Conservation (phyloP, 768 basidiomycete genomes). For the Infundibulicybe gibba region DNA sequence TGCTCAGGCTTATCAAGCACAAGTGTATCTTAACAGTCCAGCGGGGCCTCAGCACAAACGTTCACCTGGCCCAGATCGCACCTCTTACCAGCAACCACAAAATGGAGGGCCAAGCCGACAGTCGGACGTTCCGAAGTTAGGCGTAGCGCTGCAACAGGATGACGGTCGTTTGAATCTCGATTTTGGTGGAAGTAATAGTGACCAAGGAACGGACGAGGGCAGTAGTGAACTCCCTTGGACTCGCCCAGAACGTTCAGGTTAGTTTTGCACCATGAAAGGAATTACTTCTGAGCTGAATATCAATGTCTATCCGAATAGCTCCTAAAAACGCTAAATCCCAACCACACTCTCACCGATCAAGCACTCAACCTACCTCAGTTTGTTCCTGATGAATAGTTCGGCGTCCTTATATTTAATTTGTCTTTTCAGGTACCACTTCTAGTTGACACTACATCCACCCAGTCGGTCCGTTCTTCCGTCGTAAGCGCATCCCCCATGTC, state of each 20-base stretch:
- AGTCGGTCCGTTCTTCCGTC: constrained; percentile 38
- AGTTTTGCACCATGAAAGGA: constrained; percentile 15
- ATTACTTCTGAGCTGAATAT: constrained; percentile 8
- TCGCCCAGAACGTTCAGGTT: constrained; percentile 39
- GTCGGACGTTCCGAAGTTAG: constrained; percentile 31
- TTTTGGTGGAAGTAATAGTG: constrained; percentile 37
- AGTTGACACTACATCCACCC: constrained; percentile 49
- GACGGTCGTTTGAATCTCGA: constrained; percentile 58
- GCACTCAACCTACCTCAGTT: constrained; percentile 9
- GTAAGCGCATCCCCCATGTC: constrained; percentile 40
- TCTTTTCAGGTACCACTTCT: constrained; percentile 36
- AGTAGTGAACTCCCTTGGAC: constrained; percentile 62
- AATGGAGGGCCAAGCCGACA: constrained; percentile 18
- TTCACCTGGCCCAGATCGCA: constrained; percentile 22
- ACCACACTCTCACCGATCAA: constrained; percentile 24
- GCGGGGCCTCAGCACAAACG: constrained; percentile 22
- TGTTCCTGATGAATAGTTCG: not conserved
- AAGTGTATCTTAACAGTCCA: constrained; percentile 54
- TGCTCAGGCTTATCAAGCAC: constrained; percentile 79
- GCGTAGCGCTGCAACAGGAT: constrained; percentile 45
- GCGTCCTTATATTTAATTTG: not conserved
- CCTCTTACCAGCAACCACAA: constrained; percentile 13
- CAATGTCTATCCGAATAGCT: constrained; percentile 2
- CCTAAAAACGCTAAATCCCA: constrained; percentile 13
- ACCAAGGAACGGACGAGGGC: constrained; percentile 41